A percentile compares a stretch with the other conserved stretches of the same genome.
phyloP scores from a whole-genome alignment of 1,139 yeast genomes.

The Arxiozyma telluris region DNA sequence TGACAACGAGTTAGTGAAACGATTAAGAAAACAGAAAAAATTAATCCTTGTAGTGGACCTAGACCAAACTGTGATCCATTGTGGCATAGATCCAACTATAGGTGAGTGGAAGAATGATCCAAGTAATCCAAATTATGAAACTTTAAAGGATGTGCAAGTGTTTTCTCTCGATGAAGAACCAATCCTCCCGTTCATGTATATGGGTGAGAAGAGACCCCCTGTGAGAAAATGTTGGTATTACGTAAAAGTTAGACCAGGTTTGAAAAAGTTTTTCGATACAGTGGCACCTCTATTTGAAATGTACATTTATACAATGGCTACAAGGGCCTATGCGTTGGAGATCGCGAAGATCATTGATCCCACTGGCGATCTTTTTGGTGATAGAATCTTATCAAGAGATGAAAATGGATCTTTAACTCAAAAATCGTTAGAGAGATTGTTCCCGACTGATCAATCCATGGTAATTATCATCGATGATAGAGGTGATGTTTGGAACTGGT shows the following conservation, averaged over 20 bases:
- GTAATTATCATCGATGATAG: slow-evolving; percentile 95
- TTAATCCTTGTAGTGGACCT: slow-evolving; percentile 88
- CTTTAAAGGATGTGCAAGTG: slow-evolving; percentile 70
- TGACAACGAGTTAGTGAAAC: slow-evolving; percentile 56
- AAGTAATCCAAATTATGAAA: slow-evolving; percentile 71
- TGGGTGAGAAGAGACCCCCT: slow-evolving; percentile 47
- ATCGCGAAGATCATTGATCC: slow-evolving; percentile 92
- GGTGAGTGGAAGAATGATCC: slow-evolving; percentile 94
- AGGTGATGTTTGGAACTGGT: slow-evolving; percentile 99
- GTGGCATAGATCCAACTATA: slow-evolving; percentile 95
- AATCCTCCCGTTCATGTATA: slow-evolving; percentile 44
- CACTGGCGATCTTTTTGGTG: slow-evolving; percentile 75
- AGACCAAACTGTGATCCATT: slow-evolving; percentile 96
- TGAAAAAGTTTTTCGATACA: slow-evolving; percentile 56
- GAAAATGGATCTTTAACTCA: slow-evolving; percentile 91
- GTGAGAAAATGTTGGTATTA: slow-evolving; percentile 69
- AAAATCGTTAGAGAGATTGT: slow-evolving; percentile 76
- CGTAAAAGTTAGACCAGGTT: slow-evolving; percentile 86
- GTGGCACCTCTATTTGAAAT: slow-evolving; percentile 67
- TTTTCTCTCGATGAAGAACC: slow-evolving; percentile 75
- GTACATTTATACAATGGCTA: slow-evolving; percentile 99
- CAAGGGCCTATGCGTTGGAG: slow-evolving; percentile 83
- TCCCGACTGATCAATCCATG: slow-evolving; percentile 95
- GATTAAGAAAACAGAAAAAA: slow-evolving; percentile 55
- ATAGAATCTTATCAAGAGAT: slow-evolving; percentile 83